Evolutionary conservation across 2,329 filamentous ascomycete genomes (phyloP).

Genomic region (Talaromyces sp.): DNA sequence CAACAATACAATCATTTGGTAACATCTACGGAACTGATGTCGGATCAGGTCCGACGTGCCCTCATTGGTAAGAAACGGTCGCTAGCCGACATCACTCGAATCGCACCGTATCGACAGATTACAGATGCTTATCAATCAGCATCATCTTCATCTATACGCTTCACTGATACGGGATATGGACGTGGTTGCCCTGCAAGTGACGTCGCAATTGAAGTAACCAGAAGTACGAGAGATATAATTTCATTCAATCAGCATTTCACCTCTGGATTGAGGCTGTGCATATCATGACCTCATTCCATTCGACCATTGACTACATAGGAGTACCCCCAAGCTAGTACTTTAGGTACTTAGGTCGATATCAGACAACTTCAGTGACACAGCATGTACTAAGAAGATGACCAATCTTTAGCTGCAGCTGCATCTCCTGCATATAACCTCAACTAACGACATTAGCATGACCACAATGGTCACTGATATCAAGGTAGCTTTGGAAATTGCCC

Average conservation of each 20-base stretch:
- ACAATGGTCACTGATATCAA: not conserved
- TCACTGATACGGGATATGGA: not conserved
- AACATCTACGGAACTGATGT: not conserved
- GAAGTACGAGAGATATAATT: slow-evolving; percentile 1
- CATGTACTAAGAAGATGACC: not conserved
- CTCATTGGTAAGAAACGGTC: not conserved
- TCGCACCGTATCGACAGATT: not conserved
- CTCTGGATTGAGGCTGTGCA: slow-evolving; percentile 11
- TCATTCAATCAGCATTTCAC: not conserved
- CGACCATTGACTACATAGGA: not conserved
- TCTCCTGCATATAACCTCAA: slow-evolving; percentile 5
- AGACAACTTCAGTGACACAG: not conserved
- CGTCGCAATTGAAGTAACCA: not conserved
- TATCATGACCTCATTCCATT: slow-evolving; percentile 14
- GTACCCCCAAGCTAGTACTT: not conserved
- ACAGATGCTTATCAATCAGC: slow-evolving; percentile 6
- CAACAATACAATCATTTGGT: not conserved
- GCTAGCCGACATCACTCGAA: not conserved
- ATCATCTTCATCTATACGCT: not conserved
- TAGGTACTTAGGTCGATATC: not conserved
- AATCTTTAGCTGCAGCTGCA: not conserved
- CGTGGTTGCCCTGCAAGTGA: not conserved
- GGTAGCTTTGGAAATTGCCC: not conserved
- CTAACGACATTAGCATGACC: not conserved
- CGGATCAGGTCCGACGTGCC: not conserved